Percentiles rank a stretch among this genome's conserved stretches.
These are phyloP conservation scores for Carex cristatella DNA, from an alignment of 176 grass and related monocot genomes.

Conservation along the genomic window DNA sequence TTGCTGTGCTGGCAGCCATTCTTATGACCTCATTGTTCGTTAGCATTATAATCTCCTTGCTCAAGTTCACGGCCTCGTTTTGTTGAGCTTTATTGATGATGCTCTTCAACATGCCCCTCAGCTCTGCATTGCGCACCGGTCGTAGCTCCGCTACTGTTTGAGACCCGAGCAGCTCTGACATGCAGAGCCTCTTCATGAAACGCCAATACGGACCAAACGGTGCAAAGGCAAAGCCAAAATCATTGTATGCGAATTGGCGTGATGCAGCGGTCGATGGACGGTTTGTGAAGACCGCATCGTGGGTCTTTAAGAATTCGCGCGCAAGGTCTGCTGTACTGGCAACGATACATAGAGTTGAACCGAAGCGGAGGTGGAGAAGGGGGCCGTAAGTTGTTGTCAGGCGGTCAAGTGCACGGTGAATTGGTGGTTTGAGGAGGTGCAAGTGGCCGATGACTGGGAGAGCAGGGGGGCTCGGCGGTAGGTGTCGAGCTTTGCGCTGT, in stretches of 20 bases:
- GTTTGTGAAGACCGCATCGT: constrained; percentile 46
- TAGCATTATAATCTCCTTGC: constrained; percentile 36
- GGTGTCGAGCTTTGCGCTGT: neutral
- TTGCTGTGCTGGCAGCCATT: constrained; percentile 39
- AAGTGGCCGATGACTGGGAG: constrained; percentile 50
- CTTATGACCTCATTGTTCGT: constrained; percentile 40
- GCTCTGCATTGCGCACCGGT: constrained; percentile 36
- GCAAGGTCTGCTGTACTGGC: constrained; percentile 27
- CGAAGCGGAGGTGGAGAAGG: constrained; percentile 46
- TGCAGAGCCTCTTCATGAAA: constrained; percentile 64
- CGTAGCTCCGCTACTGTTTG: constrained; percentile 45
- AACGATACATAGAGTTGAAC: constrained; percentile 43
- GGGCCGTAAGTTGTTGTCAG: constrained; percentile 26
- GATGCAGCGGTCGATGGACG: constrained; percentile 30
- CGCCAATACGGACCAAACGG: constrained; percentile 53
- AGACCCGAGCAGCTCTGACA: constrained; percentile 54
- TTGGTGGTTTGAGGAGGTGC: constrained; percentile 28
- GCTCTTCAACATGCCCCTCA: constrained; percentile 24
- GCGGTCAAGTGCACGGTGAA: constrained; percentile 41
- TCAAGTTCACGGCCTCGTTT: constrained; percentile 26
- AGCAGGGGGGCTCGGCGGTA: constrained; percentile 34
- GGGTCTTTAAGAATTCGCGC: constrained; percentile 25
- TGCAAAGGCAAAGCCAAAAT: constrained; percentile 52
- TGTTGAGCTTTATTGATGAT: neutral
- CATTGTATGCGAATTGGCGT: constrained; percentile 42